Percentiles rank a stretch among this genome's conserved stretches.
phyloP scores from a whole-genome alignment of 768 basidiomycete species.

The Sistotremastrum niveocremeum region DNA sequence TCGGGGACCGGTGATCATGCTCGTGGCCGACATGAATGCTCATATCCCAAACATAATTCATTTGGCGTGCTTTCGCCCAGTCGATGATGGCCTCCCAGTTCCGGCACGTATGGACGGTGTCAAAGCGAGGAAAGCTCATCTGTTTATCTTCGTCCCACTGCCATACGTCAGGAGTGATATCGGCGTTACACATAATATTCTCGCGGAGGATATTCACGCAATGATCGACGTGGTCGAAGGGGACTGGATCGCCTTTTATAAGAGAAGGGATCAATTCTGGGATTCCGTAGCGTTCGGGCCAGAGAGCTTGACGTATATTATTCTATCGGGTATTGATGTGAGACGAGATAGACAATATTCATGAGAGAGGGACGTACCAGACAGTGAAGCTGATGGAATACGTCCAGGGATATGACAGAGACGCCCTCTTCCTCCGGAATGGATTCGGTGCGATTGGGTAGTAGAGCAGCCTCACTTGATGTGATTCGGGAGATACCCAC shows the following conservation, averaged over 20 bases:
- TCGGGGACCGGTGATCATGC: no score
- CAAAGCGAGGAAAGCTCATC: background rate
- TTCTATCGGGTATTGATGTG: no score
- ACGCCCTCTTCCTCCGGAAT: slow-evolving; percentile 12
- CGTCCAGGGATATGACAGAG: slow-evolving; percentile 13
- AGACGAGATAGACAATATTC: no score
- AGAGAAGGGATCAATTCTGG: no score
- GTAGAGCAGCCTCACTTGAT: slow-evolving; percentile 7
- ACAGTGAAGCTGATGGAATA: slow-evolving; percentile 18
- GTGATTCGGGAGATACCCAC: slow-evolving; percentile 13
- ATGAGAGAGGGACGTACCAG: slow-evolving; percentile 10
- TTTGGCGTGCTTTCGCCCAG: slow-evolving; percentile 6
- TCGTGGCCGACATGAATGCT: no score
- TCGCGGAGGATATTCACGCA: slow-evolving; percentile 16
- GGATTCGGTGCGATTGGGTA: slow-evolving; percentile 12
- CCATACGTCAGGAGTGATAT: slow-evolving; percentile 16
- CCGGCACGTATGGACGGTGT: slow-evolving; percentile 11
- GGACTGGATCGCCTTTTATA: no score
- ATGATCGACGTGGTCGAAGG: slow-evolving; percentile 9
- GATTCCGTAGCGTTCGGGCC: background rate
- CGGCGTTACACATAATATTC: slow-evolving; percentile 13
- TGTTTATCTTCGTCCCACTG: slow-evolving; percentile 12
- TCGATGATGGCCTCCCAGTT: slow-evolving; percentile 11
- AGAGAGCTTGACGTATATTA: background rate
- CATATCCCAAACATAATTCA: no score